Conservation (phyloP, 1,284 basidiomycete genomes). For the Trichosporon sp. region DNA sequence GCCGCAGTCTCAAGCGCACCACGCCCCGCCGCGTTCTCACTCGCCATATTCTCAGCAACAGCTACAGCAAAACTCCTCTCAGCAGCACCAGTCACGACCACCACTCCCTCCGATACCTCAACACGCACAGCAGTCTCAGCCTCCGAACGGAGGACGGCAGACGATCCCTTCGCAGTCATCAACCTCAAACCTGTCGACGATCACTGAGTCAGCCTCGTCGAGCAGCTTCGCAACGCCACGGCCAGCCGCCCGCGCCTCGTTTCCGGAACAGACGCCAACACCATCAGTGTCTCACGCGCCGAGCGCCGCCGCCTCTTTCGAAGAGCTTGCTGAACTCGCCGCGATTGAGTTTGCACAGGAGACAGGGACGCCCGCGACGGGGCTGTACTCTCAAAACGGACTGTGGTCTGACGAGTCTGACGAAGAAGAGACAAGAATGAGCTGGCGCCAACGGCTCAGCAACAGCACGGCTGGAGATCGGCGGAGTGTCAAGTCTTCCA, state of each 20-base stretch:
- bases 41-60: neutral
- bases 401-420: slow-evolving; percentile 36
- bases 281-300: neutral
- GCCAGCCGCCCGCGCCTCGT: neutral
- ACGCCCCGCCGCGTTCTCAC: neutral
- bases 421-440: neutral
- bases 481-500: slow-evolving; percentile 9
- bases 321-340: neutral
- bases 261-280: neutral
- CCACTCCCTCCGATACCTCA: neutral
- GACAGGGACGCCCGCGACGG: slow-evolving; percentile 31
- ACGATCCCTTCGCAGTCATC: neutral
- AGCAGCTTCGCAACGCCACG: neutral
- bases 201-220: neutral
- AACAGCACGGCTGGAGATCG: slow-evolving; percentile 10
- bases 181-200: neutral
- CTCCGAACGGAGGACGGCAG: neutral
- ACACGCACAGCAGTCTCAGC: neutral
- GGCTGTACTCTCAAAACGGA: slow-evolving; percentile 39
- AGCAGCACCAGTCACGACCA: neutral
- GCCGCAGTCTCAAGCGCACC: too few relatives aligned
- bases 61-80: neutral
- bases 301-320: neutral
- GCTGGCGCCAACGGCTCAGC: slow-evolving; percentile 11
- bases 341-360: slow-evolving; percentile 1